Percentiles rank a stretch among this genome's conserved stretches.
Conservation (phyloP, 148 eudicot species). For the Vaccinium darrowii region DNA sequence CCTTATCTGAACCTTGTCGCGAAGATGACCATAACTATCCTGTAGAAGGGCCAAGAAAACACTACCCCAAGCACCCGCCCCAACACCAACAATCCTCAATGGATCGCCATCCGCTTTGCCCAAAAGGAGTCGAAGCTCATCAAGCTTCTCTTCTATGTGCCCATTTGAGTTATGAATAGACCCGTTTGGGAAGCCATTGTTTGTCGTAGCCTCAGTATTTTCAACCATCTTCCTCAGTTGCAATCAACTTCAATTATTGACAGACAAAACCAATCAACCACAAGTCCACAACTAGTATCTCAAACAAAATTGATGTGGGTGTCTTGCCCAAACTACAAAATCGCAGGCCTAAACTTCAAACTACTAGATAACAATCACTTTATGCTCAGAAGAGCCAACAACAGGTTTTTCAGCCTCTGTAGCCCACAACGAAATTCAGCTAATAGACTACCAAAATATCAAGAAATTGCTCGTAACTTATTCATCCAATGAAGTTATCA, state of each 20-base stretch:
- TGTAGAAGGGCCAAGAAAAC: constrained; percentile 76
- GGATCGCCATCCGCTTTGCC: constrained; percentile 71
- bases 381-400: background rate
- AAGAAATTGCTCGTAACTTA: background rate
- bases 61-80: constrained; percentile 96
- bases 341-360: background rate
- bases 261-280: background rate
- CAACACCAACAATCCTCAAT: constrained; percentile 74
- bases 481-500: constrained; percentile 4
- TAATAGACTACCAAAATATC: constrained; percentile 3
- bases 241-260: constrained; percentile 15
- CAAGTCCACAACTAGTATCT: constrained; percentile 6
- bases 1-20: constrained; percentile 69
- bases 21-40: constrained; percentile 59
- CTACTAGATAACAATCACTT: background rate
- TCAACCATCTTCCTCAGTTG: constrained; percentile 39
- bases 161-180: constrained; percentile 38
- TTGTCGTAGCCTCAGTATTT: constrained; percentile 22
- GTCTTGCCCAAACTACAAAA: background rate
- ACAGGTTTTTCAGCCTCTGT: background rate
- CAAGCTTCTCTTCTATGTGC: constrained; percentile 49
- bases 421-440: background rate
- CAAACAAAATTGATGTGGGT: background rate
- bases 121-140: constrained; percentile 58
- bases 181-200: constrained; percentile 39